phyloP scores from a whole-genome alignment of 73 alveolate genomes.

The Paramecium caudatum region DNA sequence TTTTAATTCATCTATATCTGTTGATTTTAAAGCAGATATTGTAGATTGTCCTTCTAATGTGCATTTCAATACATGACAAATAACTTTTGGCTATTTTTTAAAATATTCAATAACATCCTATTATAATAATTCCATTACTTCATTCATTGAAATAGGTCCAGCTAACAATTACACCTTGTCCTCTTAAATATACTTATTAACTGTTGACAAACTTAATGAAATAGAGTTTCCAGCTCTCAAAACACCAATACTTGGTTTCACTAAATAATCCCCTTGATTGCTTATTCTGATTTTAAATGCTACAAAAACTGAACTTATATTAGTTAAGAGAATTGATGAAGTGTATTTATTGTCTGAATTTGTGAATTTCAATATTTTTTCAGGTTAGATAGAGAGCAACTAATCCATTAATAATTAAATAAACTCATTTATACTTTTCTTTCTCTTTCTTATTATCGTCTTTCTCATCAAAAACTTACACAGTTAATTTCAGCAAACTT shows the following conservation, averaged over 20 bases:
- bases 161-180: constrained; percentile 1
- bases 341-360: not conserved
- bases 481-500: constrained; percentile 11
- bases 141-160: constrained; percentile 33
- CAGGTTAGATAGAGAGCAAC: constrained; percentile 22
- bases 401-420: constrained; percentile 24
- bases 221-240: constrained; percentile 18
- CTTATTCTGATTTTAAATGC: constrained; percentile 44
- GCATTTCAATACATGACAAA: not conserved
- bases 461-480: constrained; percentile 8
- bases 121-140: not conserved
- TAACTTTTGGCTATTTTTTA: not conserved
- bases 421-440: constrained; percentile 56
- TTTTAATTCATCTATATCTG: constrained; percentile 8
- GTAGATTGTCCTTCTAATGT: not conserved
- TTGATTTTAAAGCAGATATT: not conserved
- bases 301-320: constrained; percentile 1
- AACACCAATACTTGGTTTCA: not conserved
- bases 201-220: not conserved
- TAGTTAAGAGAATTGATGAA: not conserved
- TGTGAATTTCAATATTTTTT: not conserved
- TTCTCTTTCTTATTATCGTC: constrained; percentile 51
- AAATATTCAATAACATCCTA: not conserved
- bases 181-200: not conserved
- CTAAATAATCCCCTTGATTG: constrained; percentile 11